Evolutionary conservation across 116 monocot genomes (phyloP).

Genomic region (Cymodocea nodosa): DNA sequence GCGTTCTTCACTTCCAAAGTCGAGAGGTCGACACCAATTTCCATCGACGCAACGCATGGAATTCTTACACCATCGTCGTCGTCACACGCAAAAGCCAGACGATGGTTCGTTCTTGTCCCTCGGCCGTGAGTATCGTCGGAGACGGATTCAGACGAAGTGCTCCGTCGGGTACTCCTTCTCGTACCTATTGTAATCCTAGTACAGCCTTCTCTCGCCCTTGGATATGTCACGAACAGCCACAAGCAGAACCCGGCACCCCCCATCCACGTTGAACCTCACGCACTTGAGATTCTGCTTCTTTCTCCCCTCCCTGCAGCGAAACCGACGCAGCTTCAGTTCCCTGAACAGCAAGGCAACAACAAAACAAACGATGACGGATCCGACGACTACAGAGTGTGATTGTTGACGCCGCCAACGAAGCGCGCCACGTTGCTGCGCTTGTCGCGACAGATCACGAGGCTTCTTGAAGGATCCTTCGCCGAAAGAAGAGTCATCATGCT

Average conservation of each 20-base stretch:
- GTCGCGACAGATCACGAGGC: slow-evolving; percentile 81
- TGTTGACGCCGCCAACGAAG: slow-evolving; percentile 86
- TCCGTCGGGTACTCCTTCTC: slow-evolving; percentile 87
- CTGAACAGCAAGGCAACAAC: neutral
- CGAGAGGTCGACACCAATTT: too few species aligned
- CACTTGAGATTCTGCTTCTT: slow-evolving; percentile 99
- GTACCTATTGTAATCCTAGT: slow-evolving; percentile 91
- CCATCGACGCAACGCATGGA: too few species aligned
- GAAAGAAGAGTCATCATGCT: slow-evolving; percentile 97
- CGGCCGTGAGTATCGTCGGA: too few species aligned
- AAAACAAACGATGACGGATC: neutral
- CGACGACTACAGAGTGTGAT: slow-evolving; percentile 53
- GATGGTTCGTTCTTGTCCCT: too few species aligned
- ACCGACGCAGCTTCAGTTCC: neutral
- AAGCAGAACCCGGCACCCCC: slow-evolving; percentile 67
- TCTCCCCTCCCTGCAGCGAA: slow-evolving; percentile 71
- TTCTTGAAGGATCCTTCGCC: slow-evolving; percentile 32
- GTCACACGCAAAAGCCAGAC: too few species aligned
- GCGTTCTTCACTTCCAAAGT: too few species aligned
- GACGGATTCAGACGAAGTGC: too few species aligned
- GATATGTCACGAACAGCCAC: slow-evolving; percentile 73
- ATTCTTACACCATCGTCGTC: too few species aligned
- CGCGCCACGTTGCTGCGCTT: slow-evolving; percentile 73
- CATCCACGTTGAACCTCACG: slow-evolving; percentile 71
- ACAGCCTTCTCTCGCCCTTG: slow-evolving; percentile 85